Evolutionary conservation across 306 rosid species (phyloP).

Genomic region (Herpetospermum pedunculosum): DNA sequence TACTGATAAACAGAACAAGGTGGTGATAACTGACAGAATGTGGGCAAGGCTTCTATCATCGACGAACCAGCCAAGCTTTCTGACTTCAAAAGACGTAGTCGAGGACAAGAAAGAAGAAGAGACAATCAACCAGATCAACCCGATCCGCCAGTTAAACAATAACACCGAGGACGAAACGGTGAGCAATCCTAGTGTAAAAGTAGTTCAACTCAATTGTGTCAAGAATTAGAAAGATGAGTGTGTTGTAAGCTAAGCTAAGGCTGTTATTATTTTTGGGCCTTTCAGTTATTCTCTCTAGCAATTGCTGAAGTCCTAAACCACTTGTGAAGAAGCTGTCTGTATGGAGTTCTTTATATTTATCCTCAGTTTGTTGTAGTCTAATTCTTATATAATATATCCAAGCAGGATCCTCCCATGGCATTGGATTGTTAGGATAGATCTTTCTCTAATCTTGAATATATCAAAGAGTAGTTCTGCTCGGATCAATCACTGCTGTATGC

Average conservation of each 20-base stretch:
- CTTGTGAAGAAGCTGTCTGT: slow-evolving; percentile 5
- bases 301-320: slow-evolving; percentile 9
- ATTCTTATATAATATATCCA: background rate
- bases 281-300: background rate
- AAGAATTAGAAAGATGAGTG: background rate
- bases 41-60: slow-evolving; percentile 98
- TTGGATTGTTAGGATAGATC: background rate
- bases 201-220: background rate
- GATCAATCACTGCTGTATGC: background rate
- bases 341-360: background rate
- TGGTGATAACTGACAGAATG: slow-evolving; percentile 92
- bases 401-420: background rate
- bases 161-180: background rate
- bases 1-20: slow-evolving; percentile 49
- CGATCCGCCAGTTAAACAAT: background rate
- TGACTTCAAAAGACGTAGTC: slow-evolving; percentile 22
- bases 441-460: background rate
- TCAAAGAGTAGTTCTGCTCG: background rate
- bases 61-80: slow-evolving; percentile 86
- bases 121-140: background rate
- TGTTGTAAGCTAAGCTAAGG: background rate
- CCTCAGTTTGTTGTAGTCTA: background rate
- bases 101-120: slow-evolving; percentile 37
- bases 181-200: slow-evolving; percentile 1
- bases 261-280: slow-evolving; percentile 5